Evolutionary conservation across 139 green algal genomes (phyloP).

Genomic region (Tetradesmus obliquus): DNA sequence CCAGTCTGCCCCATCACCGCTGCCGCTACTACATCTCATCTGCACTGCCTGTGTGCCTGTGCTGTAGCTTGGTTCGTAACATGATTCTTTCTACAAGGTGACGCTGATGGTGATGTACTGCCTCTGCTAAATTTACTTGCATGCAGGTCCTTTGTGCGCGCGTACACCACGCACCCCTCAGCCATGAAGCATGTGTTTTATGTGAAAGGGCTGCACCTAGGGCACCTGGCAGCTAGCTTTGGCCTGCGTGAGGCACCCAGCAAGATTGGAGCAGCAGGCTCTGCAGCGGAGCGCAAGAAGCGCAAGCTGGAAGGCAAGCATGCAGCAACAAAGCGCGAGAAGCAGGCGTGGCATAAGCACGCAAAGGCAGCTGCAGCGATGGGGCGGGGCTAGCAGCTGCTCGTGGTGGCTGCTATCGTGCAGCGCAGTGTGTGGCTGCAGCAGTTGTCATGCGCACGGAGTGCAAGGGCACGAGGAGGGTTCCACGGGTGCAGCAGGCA

Average conservation of each 20-base stretch:
- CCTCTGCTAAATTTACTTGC: background rate
- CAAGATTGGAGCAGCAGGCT: constrained; percentile 58
- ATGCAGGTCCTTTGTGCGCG: constrained; percentile 76
- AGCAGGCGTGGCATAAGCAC: constrained; percentile 31
- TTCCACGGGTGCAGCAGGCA: background rate
- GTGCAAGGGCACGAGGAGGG: background rate
- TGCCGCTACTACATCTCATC: too few relatives aligned
- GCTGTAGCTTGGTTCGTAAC: background rate
- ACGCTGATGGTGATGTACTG: background rate
- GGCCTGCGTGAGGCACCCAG: constrained; percentile 77
- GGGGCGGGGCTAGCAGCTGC: background rate
- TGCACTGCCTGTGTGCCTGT: background rate
- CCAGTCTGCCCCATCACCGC: background rate
- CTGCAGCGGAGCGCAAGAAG: constrained; percentile 63
- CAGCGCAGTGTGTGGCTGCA: background rate
- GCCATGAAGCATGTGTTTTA: constrained; percentile 88
- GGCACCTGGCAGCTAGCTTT: constrained; percentile 93
- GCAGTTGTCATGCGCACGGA: background rate
- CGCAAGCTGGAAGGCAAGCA: constrained; percentile 56
- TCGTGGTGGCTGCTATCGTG: too few relatives aligned
- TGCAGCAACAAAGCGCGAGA: constrained; percentile 7
- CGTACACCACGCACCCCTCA: constrained; percentile 85
- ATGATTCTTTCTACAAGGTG: background rate
- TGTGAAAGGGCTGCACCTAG: constrained; percentile 91
- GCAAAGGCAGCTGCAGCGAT: constrained; percentile 18